Base-by-base conservation (phyloP, 129 eudicot species). In the Lactuca saligna region DNA sequence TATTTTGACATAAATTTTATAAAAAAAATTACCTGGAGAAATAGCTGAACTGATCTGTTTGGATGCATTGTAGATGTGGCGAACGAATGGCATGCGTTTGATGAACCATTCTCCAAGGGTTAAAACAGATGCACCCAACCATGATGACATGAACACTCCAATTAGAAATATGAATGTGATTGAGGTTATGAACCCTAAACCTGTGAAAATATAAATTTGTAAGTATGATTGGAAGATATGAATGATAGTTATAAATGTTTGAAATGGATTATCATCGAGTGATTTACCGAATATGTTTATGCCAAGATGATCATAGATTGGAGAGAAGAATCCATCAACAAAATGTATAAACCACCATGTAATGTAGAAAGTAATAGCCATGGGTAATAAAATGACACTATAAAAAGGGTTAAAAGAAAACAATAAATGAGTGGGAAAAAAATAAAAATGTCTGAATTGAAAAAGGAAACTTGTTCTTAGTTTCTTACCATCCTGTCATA, bases 401-500 rank as follows among this genome's bases (percentile, higher is more conserved):
- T 84, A 81, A 63, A 75, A 64, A 54, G 7, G 50, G 31, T 14
- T 6, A 31, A 39, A 48, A 66, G 8, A n/a, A 50, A 64, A 57
- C 31, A 54, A 20, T 1, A 58, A 42, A 69, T 60, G 49, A 54
- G 73, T 54, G 25, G 54, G 48, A 1, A 42, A 13, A 20, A 39
- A 8, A 8, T 32, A 46, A 14, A 59, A 54, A 9, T 20, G 20
- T 20, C 20, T 20, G 20, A 20, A 20, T 20, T 49, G 39, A 39
- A 49, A 55, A 54, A 17, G 61, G 50, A 57, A 3, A 51, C 54
- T 16, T 49, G 68, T 54, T 72, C 88, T 62, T 76, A 91, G 96
- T 96, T 54, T 72, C 88, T 62, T 76, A 91, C 97, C 97, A 91
- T 85, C 97, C 97, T 37, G 97, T 91, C 97, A 91, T 88, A 71